These are phyloP conservation scores for Arachnomyces sp. DNA, from an alignment of 2,329 filamentous ascomycete species.

Conservation along the genomic window DNA sequence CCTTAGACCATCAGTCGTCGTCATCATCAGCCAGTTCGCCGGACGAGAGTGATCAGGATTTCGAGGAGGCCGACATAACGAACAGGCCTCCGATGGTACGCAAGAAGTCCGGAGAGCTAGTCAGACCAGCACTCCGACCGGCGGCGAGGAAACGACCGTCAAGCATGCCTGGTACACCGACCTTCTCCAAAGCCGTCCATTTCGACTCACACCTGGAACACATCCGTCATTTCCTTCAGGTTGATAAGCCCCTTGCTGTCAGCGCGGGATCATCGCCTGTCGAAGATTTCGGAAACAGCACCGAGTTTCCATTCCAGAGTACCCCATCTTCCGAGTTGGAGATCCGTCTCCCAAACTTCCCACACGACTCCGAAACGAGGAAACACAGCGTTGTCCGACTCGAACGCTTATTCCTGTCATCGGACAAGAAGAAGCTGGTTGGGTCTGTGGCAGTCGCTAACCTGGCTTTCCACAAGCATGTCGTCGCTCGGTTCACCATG, in stretches of 20 bases:
- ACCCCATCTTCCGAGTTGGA: conserved; percentile 73
- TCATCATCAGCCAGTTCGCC: conserved; percentile 36
- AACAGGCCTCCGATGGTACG: conserved; percentile 86
- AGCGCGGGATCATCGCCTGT: conserved; percentile 89
- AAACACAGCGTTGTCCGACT: conserved; percentile 55
- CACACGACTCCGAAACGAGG: conserved; percentile 56
- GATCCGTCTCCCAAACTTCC: conserved; percentile 77
- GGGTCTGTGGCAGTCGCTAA: conserved; percentile 82
- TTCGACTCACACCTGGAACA: conserved; percentile 96
- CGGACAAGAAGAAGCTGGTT: conserved; percentile 77
- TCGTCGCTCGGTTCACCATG: conserved; percentile 88
- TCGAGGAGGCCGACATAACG: conserved; percentile 48
- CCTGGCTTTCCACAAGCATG: conserved; percentile 77
- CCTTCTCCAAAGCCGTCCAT: conserved; percentile 94
- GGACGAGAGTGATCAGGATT: conserved; percentile 46
- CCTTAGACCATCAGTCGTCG: conserved; percentile 40
- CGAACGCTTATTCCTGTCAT: conserved; percentile 78
- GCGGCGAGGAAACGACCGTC: conserved; percentile 71
- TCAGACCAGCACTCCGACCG: conserved; percentile 80
- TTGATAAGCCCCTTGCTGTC: conserved; percentile 90
- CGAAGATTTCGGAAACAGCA: conserved; percentile 78
- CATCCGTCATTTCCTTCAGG: conserved; percentile 88
- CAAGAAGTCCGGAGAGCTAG: conserved; percentile 96
- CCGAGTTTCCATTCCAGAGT: conserved; percentile 79
- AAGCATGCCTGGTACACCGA: conserved; percentile 95